Evolutionary conservation across 2,329 filamentous ascomycete genomes (phyloP).

Genomic region (Fusarium penzigii): DNA sequence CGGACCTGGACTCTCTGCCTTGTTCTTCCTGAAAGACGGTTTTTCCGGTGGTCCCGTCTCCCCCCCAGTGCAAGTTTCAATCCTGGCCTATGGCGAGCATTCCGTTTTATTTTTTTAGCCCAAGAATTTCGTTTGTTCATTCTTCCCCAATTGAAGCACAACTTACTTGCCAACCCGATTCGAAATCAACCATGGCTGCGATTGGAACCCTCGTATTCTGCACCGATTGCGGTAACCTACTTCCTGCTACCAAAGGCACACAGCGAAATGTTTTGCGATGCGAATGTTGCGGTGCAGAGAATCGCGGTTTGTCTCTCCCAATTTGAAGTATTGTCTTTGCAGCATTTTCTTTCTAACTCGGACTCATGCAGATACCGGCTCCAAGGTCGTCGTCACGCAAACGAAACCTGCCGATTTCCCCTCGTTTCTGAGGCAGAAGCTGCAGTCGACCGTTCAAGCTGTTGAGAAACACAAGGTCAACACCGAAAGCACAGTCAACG

Average conservation of each 20-base stretch:
- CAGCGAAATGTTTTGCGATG: conserved; percentile 76
- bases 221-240: conserved; percentile 85
- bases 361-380: conserved; percentile 61
- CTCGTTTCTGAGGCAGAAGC: conserved; percentile 82
- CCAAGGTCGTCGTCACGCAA: conserved; percentile 74
- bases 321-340: not conserved
- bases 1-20: conserved; percentile 21
- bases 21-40: conserved; percentile 22
- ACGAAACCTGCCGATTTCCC: conserved; percentile 93
- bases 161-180: not conserved
- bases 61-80: conserved; percentile 3
- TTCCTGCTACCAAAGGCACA: conserved; percentile 78
- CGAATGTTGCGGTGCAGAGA: conserved; percentile 82
- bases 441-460: conserved; percentile 78
- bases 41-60: conserved; percentile 31
- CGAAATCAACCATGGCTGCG: conserved; percentile 66
- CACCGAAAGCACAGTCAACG: conserved; percentile 67
- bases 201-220: conserved; percentile 94
- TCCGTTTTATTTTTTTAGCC: conserved; percentile 25
- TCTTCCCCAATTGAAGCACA: not conserved
- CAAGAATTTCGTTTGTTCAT: not conserved
- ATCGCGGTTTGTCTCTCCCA: conserved; percentile 63
- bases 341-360: conserved; percentile 11
- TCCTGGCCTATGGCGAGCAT: conserved; percentile 23
- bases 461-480: conserved; percentile 76